Percentiles rank a stretch among this genome's conserved stretches.
phyloP scores from a whole-genome alignment of 129 eudicot species.

The Gnaphalium uliginosum region DNA sequence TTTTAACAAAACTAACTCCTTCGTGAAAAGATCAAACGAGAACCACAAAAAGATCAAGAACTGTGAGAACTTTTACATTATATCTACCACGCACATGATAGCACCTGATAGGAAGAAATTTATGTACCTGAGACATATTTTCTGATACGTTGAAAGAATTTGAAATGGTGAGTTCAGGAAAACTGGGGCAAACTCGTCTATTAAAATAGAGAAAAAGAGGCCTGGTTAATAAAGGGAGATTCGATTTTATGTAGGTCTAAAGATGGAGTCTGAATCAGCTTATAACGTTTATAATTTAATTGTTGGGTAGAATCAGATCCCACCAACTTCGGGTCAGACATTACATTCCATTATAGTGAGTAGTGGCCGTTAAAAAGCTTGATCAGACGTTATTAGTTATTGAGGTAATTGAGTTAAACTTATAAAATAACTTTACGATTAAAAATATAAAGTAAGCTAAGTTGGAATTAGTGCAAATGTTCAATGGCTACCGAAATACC shows the following conservation, averaged over 20 bases:
- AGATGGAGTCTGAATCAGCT: constrained; percentile 38
- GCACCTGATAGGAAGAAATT: not conserved
- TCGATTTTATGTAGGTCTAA: constrained; percentile 24
- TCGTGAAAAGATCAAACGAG: no score
- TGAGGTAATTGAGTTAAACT: not conserved
- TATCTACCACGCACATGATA: no score
- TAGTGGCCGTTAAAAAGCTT: no score
- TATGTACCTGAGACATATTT: constrained; percentile 39
- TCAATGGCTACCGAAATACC: not conserved
- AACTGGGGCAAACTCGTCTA: constrained; percentile 5
- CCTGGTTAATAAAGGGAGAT: constrained; percentile 11
- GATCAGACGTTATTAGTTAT: no score
- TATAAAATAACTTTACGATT: no score
- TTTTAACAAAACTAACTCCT: not conserved
- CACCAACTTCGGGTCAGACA: constrained; percentile 6
- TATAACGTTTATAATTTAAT: not conserved
- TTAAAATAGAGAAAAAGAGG: constrained; percentile 13
- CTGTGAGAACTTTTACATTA: no score
- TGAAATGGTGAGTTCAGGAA: not conserved
- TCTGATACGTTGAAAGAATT: not conserved
- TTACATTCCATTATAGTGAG: no score
- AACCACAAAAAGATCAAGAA: no score
- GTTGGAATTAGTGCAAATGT: not conserved
- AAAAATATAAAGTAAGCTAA: no score
- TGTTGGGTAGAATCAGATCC: constrained; percentile 30